Evolutionary conservation across 129 eudicot genomes (phyloP).

Genomic region (Escallonia herrerae): DNA sequence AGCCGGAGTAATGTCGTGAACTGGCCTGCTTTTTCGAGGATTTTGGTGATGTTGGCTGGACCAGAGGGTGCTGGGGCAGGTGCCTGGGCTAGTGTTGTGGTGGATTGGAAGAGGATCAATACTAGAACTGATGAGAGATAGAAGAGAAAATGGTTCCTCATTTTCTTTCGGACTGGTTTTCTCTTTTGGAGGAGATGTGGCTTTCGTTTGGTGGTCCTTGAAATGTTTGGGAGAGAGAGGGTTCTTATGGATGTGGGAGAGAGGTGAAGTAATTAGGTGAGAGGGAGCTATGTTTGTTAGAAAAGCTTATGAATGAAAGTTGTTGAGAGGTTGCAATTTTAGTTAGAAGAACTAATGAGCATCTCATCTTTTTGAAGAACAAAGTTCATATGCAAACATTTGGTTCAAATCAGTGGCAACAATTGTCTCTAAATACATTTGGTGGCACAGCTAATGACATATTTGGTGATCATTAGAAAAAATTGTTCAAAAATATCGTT

Average conservation of each 20-base stretch:
- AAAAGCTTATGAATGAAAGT: conserved; percentile 2
- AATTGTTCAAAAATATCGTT: no score
- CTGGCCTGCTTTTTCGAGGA: conserved; percentile 81
- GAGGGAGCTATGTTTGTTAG: conserved; percentile 12
- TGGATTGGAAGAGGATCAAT: conserved; percentile 26
- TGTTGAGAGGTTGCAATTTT: conserved; percentile 21
- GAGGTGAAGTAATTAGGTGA: conserved; percentile 11
- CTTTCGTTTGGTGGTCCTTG: no score
- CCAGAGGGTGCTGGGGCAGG: conserved; percentile 58
- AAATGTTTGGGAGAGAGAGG: conserved; percentile 9
- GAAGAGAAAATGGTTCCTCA: conserved; percentile 15
- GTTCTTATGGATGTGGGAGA: conserved; percentile 17
- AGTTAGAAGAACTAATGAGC: not conserved
- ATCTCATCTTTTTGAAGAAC: not conserved
- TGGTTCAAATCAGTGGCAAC: not conserved
- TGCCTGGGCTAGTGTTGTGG: conserved; percentile 55
- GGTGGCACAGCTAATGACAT: not conserved
- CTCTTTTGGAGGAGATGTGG: not conserved
- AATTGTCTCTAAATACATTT: no score
- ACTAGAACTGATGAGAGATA: conserved; percentile 25
- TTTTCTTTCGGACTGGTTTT: conserved; percentile 1
- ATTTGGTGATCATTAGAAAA: no score
- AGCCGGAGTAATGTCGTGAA: conserved; percentile 75
- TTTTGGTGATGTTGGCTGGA: conserved; percentile 71
- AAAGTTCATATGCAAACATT: not conserved